Evolutionary conservation across 2,329 filamentous ascomycete species (phyloP), one percentile per base, ranked within the genome.

Genomic region (Colletotrichum spaethianum): DNA sequence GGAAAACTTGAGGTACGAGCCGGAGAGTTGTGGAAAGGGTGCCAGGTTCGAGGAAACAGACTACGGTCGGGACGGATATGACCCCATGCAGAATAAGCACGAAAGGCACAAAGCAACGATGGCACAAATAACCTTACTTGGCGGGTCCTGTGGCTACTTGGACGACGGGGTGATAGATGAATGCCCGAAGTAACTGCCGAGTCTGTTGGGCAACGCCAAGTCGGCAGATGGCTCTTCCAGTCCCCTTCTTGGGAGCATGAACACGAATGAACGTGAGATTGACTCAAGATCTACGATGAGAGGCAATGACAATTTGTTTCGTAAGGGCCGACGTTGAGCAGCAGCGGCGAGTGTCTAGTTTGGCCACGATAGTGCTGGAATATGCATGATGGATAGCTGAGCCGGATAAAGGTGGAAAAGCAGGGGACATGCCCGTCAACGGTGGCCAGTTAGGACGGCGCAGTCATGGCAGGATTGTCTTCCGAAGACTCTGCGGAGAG

Each of bases 91-190:
- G 33, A 12, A 23, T 5, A 44, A 23, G 31, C 2, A 40, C 31
- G 23, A 16, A 40, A 20, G 26, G 18, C 23, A 26, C 42, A 50
- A 31, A n/a, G 40, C 31, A n/a, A 53, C 26, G 28, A 44, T 57
- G 16, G 46, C 46, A 53, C 36, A 61, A 48, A 55, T 60, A 72
- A 70, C 70, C 70, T 72, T 72, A 72, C 66, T 70, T 70, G 44
- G 61, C 55, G 70, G 70, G 52, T 56, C 38, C 20, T 55, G 20
- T 20, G 44, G 36, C 38, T n/a, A 14, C 44, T 64, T n/a, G 23
- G 64, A 40, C 40, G 40, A 62, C 26, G 36, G 40, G 18, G 28
- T 23, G 28, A 46, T 23, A 20, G 28, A 55, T 33, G 28, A n/a
- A 23, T 3, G 31, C 4, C 6, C 4, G 2, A 55, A 55, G 11